Conservation (phyloP, 345 rosid genomes). For the Brassica rapa region DNA sequence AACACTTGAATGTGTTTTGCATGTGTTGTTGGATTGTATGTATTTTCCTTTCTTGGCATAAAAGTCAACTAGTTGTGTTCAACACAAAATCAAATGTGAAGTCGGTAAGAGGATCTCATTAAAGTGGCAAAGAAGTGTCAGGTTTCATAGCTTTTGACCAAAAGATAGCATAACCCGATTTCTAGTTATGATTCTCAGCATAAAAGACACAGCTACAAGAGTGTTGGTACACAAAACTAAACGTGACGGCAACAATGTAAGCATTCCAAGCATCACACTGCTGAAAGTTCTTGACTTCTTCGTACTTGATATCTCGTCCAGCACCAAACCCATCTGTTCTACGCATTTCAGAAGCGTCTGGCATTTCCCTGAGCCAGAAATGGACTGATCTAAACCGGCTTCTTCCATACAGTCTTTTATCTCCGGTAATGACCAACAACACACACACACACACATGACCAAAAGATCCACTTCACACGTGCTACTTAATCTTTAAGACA, state of each 20-base stretch:
- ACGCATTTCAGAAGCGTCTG: conserved; percentile 59
- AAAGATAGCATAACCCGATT: background rate
- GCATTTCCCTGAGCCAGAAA: conserved; percentile 87
- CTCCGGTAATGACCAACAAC: conserved; percentile 89
- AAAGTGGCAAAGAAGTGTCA: background rate
- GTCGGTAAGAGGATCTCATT: background rate
- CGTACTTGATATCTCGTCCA: conserved; percentile 65
- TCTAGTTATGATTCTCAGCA: background rate
- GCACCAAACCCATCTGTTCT: conserved; percentile 71
- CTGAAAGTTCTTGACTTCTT: conserved; percentile 65
- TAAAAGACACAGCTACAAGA: background rate
- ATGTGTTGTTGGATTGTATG: background rate
- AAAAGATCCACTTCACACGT: background rate
- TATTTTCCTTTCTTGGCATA: background rate
- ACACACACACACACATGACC: background rate
- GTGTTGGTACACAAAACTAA: conserved; percentile 2
- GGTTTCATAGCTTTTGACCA: background rate
- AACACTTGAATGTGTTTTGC: background rate
- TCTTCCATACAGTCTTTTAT: conserved; percentile 86
- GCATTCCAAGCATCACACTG: conserved; percentile 96
- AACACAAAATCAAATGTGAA: background rate
- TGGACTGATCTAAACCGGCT: conserved; percentile 77
- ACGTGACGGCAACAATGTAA: conserved; percentile 65
- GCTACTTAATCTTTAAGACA: background rate
- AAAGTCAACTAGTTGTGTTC: background rate